Base-by-base conservation (phyloP, 176 grass and related monocot species). In the Cymbopogon citratus region DNA sequence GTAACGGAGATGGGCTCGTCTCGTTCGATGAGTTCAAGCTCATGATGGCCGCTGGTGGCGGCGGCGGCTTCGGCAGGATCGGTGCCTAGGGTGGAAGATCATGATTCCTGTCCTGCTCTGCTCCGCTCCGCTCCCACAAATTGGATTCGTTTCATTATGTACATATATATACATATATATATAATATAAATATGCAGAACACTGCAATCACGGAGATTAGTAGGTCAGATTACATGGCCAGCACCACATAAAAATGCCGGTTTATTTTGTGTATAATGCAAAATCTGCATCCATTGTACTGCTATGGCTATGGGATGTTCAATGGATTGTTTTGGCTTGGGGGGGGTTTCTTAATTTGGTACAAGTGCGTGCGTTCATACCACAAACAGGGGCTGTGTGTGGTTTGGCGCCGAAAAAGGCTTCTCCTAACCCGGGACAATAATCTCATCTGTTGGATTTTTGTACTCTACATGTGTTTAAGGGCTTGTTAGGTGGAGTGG, bases 1-100 rank as follows among this genome's bases (percentile, higher is more conserved):
- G 76, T 21, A 90, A 99, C 39, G 96, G 92, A 2, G 96, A 99
- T 19, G 96, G 96, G 0, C 83, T 89, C 65, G 75, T 99, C 2
- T 90, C 83, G 0, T 99, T 95, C 74, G 96, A 99, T 41, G 96
- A 99, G 89, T 99, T 99, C 84, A 95, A 90, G 85, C 59, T 86
- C 73, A 99, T 99, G 96, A 95, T 99, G 96, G 80, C 90, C 35
- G 74, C 35, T 0, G 35, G 4, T 5, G 35, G 35, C 38, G 87
- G 59, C 23, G 86, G 56, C 29, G 82, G 34, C 0, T 71, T 81
- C 25, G 77, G 76, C 75, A 78, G 38, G 35, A 63, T 63, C 60
- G 25, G 60, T 13, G 60, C 60, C 26, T 63, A 63, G 26, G 24
- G 7, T 6, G 2, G 5, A 9, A 0, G 2, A 1, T 12, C 0